Evolutionary conservation across 1,284 basidiomycete genomes (phyloP).

Genomic region (Microbotryomycetes sp.): DNA sequence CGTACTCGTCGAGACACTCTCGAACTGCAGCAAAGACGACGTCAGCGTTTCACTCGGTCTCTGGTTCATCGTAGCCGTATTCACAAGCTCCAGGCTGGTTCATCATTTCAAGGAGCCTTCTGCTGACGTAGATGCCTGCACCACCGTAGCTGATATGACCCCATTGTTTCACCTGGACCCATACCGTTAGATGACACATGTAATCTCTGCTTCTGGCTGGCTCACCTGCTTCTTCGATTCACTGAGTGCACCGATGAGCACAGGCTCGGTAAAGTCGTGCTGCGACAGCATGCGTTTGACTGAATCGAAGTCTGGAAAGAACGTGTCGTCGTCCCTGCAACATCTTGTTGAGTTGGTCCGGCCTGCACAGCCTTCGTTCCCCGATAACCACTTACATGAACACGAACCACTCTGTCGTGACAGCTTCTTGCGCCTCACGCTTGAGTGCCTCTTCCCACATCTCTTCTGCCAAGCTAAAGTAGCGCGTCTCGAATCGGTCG

Average conservation of each 20-base stretch:
- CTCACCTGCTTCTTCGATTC: constrained; percentile 30
- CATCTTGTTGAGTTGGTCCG: neutral
- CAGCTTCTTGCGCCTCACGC: constrained; percentile 16
- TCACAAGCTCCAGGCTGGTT: constrained; percentile 28
- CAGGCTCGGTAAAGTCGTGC: constrained; percentile 11
- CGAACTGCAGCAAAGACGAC: neutral
- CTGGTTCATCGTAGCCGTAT: constrained; percentile 4
- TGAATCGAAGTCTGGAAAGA: constrained; percentile 31
- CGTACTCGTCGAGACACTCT: constrained; percentile 17
- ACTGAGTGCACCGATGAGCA: constrained; percentile 29
- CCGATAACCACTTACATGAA: constrained; percentile 24
- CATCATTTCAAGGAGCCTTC: constrained; percentile 24
- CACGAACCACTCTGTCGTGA: constrained; percentile 32
- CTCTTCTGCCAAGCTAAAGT: constrained; percentile 31
- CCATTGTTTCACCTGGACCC: constrained; percentile 20
- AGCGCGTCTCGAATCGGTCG: constrained; percentile 32
- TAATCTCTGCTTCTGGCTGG: neutral
- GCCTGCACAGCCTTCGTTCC: neutral
- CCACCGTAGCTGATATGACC: constrained; percentile 33
- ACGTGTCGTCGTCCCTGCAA: constrained; percentile 35
- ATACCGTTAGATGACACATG: neutral
- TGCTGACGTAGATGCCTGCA: constrained; percentile 30
- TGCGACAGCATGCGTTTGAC: constrained; percentile 23
- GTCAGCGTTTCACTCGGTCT: too few relatives aligned
- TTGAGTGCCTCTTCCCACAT: constrained; percentile 25